Conservation (phyloP, 148 eudicot species). For the Silene uniflora region DNA sequence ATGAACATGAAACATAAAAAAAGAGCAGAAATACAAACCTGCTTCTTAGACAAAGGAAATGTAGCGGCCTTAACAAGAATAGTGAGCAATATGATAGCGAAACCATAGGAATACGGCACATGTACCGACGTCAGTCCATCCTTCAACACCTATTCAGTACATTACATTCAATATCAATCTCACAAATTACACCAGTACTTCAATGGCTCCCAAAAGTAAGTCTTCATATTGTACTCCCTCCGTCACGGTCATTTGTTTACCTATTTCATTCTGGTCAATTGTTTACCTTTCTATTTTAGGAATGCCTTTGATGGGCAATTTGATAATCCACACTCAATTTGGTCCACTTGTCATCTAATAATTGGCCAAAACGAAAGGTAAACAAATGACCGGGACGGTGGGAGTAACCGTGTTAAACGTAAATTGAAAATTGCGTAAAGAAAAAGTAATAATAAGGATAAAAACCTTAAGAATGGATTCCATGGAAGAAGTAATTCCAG, state of each 20-base stretch:
- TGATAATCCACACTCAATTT: no score
- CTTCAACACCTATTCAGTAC: conserved; percentile 55
- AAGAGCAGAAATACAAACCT: conserved; percentile 35
- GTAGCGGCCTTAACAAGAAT: conserved; percentile 65
- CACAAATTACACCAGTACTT: background rate
- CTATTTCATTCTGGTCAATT: no score
- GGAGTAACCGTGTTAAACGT: no score
- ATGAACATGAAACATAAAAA: background rate
- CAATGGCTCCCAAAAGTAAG: no score
- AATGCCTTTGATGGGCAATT: no score
- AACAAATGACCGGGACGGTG: no score
- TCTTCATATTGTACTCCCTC: no score
- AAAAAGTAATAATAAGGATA: background rate
- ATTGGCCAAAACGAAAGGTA: no score
- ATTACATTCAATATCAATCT: background rate
- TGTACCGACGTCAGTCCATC: conserved; percentile 69
- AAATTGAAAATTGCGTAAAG: background rate
- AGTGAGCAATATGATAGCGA: conserved; percentile 87
- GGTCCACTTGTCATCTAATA: no score
- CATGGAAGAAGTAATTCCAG: conserved; percentile 77
- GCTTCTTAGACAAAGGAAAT: conserved; percentile 84
- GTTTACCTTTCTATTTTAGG: no score
- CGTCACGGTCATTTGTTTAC: no score
- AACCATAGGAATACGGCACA: conserved; percentile 80
- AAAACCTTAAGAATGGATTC: conserved; percentile 82